phyloP scores from a whole-genome alignment of 148 eudicot genomes.

The Fagopyrum tataricum region DNA sequence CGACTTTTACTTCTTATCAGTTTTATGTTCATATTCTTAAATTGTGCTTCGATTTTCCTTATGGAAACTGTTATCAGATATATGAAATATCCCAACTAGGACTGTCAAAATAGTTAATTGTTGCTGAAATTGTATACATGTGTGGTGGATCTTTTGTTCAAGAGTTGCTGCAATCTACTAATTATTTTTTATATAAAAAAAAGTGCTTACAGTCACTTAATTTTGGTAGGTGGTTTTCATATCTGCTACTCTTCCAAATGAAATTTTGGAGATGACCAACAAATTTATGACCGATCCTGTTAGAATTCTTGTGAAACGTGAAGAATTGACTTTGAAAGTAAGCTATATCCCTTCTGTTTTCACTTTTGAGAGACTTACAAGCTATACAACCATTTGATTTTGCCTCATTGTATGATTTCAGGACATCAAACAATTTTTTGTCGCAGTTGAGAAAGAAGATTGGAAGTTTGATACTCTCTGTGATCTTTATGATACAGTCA shows the following conservation, averaged over 20 bases:
- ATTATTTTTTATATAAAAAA: too few species aligned
- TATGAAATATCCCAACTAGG: not conserved
- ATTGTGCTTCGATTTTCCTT: too few species aligned
- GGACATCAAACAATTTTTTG: slow-evolving; percentile 98
- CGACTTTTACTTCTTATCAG: too few species aligned
- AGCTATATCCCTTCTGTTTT: slow-evolving; percentile 7
- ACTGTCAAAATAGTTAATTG: not conserved
- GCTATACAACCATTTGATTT: not conserved
- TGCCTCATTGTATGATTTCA: slow-evolving; percentile 20
- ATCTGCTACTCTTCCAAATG: slow-evolving; percentile 97
- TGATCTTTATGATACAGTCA: slow-evolving; percentile 93
- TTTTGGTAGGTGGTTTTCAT: slow-evolving; percentile 69
- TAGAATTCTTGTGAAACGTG: slow-evolving; percentile 95
- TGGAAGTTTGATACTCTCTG: slow-evolving; percentile 97
- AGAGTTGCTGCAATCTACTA: too few species aligned
- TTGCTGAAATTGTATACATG: not conserved
- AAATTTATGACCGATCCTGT: slow-evolving; percentile 98
- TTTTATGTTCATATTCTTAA: too few species aligned
- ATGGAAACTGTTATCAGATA: not conserved
- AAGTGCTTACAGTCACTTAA: not conserved
- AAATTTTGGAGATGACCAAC: slow-evolving; percentile 91
- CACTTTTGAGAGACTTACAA: not conserved
- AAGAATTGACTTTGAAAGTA: slow-evolving; percentile 97
- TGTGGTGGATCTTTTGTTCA: not conserved
- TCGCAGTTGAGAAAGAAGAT: slow-evolving; percentile 92